These are phyloP conservation scores for Capsicum chinense DNA, from an alignment of 257 asterid species.

Conservation along the genomic window DNA sequence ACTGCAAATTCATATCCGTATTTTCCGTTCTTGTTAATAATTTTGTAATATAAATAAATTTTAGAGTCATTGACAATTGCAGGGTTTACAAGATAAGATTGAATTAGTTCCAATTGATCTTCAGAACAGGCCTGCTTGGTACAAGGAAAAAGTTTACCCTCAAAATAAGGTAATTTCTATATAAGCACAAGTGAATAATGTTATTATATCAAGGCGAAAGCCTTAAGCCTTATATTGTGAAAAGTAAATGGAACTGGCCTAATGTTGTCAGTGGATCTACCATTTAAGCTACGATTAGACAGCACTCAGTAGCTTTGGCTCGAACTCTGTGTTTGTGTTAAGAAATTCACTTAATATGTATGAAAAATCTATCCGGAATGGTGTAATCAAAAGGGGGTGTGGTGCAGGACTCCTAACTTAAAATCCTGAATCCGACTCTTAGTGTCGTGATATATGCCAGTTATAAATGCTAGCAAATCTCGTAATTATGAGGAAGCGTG, in stretches of 20 bases:
- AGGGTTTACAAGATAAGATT: conserved; percentile 64
- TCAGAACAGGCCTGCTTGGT: conserved; percentile 63
- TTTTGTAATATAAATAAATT: not conserved
- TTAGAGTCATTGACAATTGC: not conserved
- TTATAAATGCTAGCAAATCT: not conserved
- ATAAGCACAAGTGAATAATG: not conserved
- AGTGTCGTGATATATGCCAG: not conserved
- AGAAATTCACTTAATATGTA: not conserved
- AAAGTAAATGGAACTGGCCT: not conserved
- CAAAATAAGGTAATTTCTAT: conserved; percentile 54
- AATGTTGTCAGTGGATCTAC: not conserved
- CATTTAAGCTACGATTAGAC: not conserved
- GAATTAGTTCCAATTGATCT: conserved; percentile 59
- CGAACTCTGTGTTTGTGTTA: not conserved
- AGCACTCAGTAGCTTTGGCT: not conserved
- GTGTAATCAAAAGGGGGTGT: not conserved
- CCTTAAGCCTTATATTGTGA: not conserved
- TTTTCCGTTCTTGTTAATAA: not conserved
- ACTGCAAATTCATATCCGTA: not conserved
- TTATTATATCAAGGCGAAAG: not conserved
- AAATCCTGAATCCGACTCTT: not conserved
- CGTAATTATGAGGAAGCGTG: not conserved
- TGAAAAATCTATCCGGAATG: not conserved
- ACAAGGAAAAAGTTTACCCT: conserved; percentile 63
- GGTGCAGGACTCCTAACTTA: not conserved